Conservation (phyloP, 202 grass and related monocot species). For the Bolboschoenoplectus hybrid region DNA sequence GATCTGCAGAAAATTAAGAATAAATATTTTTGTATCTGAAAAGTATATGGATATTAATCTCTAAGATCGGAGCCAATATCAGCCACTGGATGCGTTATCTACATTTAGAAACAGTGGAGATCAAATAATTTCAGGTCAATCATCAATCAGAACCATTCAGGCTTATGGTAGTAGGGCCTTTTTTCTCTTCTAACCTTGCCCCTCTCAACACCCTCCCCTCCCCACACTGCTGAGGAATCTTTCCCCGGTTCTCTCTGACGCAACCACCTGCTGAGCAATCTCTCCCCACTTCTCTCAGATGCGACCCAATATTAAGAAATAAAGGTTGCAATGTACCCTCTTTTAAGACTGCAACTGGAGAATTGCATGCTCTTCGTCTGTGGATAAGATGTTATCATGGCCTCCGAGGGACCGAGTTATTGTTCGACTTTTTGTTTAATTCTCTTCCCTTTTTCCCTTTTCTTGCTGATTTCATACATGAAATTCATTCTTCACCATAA, state of each 20-base stretch:
- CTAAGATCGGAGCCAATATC: constrained; percentile 10
- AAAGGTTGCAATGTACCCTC: too few relatives aligned
- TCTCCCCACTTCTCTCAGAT: too few relatives aligned
- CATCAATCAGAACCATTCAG: neutral
- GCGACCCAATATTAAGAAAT: too few relatives aligned
- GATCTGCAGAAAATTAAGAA: neutral
- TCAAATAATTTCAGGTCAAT: neutral
- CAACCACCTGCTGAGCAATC: too few relatives aligned
- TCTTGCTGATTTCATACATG: neutral
- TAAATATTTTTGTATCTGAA: neutral
- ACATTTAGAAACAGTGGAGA: neutral
- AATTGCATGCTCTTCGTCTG: neutral
- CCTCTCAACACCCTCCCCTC: too few relatives aligned
- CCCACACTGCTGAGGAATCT: too few relatives aligned
- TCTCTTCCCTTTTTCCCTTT: neutral
- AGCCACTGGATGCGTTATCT: neutral
- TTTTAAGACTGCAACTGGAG: neutral
- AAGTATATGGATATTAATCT: neutral
- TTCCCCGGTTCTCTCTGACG: too few relatives aligned
- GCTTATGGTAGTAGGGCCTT: neutral
- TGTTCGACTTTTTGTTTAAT: neutral
- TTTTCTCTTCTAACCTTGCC: neutral
- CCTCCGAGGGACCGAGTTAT: neutral
- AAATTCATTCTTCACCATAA: neutral
- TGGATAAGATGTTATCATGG: neutral